Evolutionary conservation across 192 early-diverging fungal genomes (phyloP).

Genomic region (Phlyctochytrium bullatum): DNA sequence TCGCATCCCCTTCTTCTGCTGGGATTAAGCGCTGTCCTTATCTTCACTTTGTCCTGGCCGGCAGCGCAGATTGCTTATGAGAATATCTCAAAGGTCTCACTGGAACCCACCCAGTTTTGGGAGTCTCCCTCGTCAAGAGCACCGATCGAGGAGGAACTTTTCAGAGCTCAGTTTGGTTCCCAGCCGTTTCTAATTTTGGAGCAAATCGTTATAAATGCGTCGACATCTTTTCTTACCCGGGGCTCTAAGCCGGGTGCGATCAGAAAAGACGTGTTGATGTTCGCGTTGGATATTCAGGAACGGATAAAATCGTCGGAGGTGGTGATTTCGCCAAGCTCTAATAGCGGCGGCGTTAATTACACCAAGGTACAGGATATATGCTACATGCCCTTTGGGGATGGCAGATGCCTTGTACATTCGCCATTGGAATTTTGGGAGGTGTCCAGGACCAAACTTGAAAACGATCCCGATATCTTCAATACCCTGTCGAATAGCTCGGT

Average conservation of each 20-base stretch:
- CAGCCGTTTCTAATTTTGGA: slow-evolving; percentile 33
- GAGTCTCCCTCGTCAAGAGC: slow-evolving; percentile 38
- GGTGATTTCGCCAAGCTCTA: slow-evolving; percentile 11
- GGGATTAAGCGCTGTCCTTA: slow-evolving; percentile 48
- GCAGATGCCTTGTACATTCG: slow-evolving; percentile 57
- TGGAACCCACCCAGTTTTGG: slow-evolving; percentile 35
- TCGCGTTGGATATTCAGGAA: slow-evolving; percentile 32
- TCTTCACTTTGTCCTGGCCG: slow-evolving; percentile 57
- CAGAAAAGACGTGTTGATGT: slow-evolving; percentile 19
- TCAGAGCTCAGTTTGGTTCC: slow-evolving; percentile 23
- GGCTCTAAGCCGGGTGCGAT: slow-evolving; percentile 1
- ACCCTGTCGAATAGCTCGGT: slow-evolving; percentile 30
- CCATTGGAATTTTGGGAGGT: slow-evolving; percentile 51
- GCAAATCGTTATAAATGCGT: slow-evolving; percentile 38
- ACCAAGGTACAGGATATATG: slow-evolving; percentile 24
- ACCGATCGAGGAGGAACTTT: slow-evolving; percentile 23
- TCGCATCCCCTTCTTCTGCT: slow-evolving; percentile 57
- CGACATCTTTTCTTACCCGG: neutral
- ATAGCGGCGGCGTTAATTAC: no score
- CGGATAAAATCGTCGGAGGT: slow-evolving; percentile 9
- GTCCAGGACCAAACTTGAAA: slow-evolving; percentile 5
- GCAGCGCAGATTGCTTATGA: slow-evolving; percentile 38
- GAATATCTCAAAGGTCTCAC: slow-evolving; percentile 8
- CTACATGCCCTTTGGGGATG: slow-evolving; percentile 15
- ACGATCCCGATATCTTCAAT: slow-evolving; percentile 28